phyloP scores from a whole-genome alignment of 192 early-diverging fungal genomes.

The Dimargaris verticillata region DNA sequence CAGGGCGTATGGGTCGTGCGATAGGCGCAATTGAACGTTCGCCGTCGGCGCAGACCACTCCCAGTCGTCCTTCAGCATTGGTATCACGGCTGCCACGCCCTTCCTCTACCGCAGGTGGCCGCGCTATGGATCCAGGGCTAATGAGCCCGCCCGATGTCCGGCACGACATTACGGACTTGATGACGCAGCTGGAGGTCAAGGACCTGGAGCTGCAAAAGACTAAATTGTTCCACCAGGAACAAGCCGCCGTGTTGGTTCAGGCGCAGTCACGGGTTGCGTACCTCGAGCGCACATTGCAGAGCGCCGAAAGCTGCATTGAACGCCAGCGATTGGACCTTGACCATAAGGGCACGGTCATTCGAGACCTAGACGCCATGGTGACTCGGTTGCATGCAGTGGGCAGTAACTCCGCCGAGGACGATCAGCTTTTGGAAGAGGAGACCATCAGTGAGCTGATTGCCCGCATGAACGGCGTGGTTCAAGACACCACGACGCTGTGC shows the following conservation, averaged over 20 bases:
- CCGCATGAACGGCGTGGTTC: too few species aligned
- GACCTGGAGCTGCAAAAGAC: slow-evolving; percentile 10
- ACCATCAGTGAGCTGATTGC: too few species aligned
- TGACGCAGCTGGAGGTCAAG: slow-evolving; percentile 6
- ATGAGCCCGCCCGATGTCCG: neutral
- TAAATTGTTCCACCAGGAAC: slow-evolving; percentile 10
- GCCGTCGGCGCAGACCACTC: too few species aligned
- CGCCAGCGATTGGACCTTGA: neutral
- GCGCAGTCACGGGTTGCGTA: slow-evolving; percentile 1
- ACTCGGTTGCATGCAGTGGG: too few species aligned
- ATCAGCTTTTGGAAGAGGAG: too few species aligned
- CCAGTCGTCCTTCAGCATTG: too few species aligned
- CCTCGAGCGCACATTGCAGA: neutral
- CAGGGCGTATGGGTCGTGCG: too few species aligned
- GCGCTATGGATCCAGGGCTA: neutral
- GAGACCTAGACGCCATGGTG: neutral
- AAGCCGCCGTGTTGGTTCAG: neutral
- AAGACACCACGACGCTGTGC: too few species aligned
- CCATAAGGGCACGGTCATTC: neutral
- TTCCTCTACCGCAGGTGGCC: neutral
- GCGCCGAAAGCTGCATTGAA: neutral
- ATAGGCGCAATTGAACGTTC: too few species aligned
- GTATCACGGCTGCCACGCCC: neutral
- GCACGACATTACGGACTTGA: slow-evolving; percentile 2
- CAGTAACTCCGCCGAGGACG: too few species aligned